Conservation (phyloP, 192 early-diverging fungal species). For the Mortierella alpina region DNA sequence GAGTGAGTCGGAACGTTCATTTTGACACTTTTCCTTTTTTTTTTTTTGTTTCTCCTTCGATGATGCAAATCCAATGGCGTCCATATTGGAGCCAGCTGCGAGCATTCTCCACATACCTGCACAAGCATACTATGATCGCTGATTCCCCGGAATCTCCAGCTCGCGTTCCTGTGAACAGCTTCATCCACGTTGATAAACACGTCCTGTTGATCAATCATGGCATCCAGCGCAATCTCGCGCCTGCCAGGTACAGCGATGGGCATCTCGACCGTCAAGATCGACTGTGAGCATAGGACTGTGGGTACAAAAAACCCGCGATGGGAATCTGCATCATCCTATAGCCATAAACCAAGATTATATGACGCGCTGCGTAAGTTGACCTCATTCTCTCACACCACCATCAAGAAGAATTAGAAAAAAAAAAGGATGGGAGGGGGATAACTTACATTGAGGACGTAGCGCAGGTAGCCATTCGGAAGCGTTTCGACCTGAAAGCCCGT, state of each 20-base stretch:
- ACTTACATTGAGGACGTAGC: conserved; percentile 33
- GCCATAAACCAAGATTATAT: neutral
- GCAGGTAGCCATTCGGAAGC: conserved; percentile 27
- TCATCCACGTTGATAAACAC: conserved; percentile 28
- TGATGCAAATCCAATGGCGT: too few species aligned
- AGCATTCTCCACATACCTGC: conserved; percentile 14
- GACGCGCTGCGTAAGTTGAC: neutral
- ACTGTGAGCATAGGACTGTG: conserved; percentile 32
- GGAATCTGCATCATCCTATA: conserved; percentile 26
- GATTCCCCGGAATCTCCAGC: conserved; percentile 18
- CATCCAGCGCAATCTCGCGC: conserved; percentile 19
- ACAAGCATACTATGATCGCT: conserved; percentile 25
- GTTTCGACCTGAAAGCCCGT: conserved; percentile 25
- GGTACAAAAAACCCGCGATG: conserved; percentile 25
- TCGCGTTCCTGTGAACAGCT: conserved; percentile 18
- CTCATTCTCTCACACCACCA: neutral
- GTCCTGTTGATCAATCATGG: conserved; percentile 32
- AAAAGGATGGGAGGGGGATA: neutral
- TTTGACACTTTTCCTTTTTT: too few species aligned
- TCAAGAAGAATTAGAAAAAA: neutral
- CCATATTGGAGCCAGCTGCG: neutral
- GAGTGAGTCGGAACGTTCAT: neutral
- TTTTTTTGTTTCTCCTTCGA: too few species aligned
- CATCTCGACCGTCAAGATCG: conserved; percentile 41
- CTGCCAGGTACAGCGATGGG: conserved; percentile 7